A percentile compares a stretch with the other conserved stretches of the same genome.
Evolutionary conservation across 2,329 filamentous ascomycete genomes (phyloP).

Genomic region (Fusarium scirpi): DNA sequence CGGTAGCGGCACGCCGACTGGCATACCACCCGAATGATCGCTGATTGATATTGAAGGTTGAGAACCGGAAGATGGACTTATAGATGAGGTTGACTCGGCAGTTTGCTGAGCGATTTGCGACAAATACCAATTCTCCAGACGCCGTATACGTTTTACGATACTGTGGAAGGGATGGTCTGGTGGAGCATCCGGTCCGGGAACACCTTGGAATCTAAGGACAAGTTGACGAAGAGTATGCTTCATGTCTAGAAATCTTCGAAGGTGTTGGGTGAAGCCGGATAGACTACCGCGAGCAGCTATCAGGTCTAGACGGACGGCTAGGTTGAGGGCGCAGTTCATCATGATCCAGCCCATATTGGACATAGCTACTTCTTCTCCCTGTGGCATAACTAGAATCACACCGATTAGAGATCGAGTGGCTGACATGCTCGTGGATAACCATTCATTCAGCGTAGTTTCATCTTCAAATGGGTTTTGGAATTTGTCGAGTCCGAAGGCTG

Average conservation of each 20-base stretch:
- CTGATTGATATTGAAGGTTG: neutral
- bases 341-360: slow-evolving; percentile 51
- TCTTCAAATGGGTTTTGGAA: slow-evolving; percentile 26
- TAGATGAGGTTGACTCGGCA: neutral
- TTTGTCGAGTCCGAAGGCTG: slow-evolving; percentile 45
- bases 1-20: neutral
- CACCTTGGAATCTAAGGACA: slow-evolving; percentile 43
- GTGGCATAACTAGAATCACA: slow-evolving; percentile 40
- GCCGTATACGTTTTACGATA: slow-evolving; percentile 30
- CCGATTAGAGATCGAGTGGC: slow-evolving; percentile 44
- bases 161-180: slow-evolving; percentile 41
- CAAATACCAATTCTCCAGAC: slow-evolving; percentile 40
- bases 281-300: slow-evolving; percentile 38
- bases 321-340: slow-evolving; percentile 48
- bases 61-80: neutral
- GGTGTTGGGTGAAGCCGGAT: slow-evolving; percentile 36
- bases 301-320: slow-evolving; percentile 48
- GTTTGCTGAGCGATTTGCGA: neutral
- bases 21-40: neutral
- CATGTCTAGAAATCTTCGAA: slow-evolving; percentile 47
- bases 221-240: slow-evolving; percentile 46
- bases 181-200: slow-evolving; percentile 2
- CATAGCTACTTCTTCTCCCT: slow-evolving; percentile 44
- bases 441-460: slow-evolving; percentile 34
- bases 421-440: slow-evolving; percentile 48